Conservation (phyloP, 352 stramenopile species). For the Globisporangium megalacanthum region DNA sequence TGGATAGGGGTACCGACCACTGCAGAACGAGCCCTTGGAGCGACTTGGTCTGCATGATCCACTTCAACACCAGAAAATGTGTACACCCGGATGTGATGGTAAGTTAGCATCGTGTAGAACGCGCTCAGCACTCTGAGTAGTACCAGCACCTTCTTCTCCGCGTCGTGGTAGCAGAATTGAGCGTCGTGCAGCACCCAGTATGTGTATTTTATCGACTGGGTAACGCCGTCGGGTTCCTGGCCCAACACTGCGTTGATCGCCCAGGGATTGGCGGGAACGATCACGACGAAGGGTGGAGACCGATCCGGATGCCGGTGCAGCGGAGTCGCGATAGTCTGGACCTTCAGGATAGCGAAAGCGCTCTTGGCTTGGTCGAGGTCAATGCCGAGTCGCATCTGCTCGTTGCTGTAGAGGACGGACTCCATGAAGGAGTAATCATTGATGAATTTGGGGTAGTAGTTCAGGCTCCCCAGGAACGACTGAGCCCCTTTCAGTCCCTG, state of each 20-base stretch:
- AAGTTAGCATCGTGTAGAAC: constrained; percentile 6
- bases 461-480: too few species aligned
- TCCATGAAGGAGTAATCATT: too few species aligned
- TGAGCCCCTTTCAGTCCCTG: too few species aligned
- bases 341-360: constrained; percentile 3
- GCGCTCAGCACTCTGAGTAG: constrained; percentile 7
- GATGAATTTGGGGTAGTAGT: too few species aligned
- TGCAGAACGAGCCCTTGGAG: constrained; percentile 8
- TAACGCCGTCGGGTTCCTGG: constrained; percentile 6
- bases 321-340: constrained; percentile 5
- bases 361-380: too few species aligned
- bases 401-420: too few species aligned
- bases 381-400: too few species aligned
- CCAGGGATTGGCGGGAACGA: constrained; percentile 18
- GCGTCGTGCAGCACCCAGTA: constrained; percentile 5
- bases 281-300: constrained; percentile 2
- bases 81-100: constrained; percentile 9
- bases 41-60: constrained; percentile 11
- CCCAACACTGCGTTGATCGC: constrained; percentile 12
- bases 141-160: constrained; percentile 14
- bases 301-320: constrained; percentile 12
- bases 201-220: constrained; percentile 12
- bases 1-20: too few species aligned
- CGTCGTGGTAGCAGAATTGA: constrained; percentile 11
- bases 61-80: constrained; percentile 9